A percentile compares a stretch with the other conserved stretches of the same genome.
Conservation (phyloP, 176 grass and related monocot species). For the Eleusine coracana region DNA sequence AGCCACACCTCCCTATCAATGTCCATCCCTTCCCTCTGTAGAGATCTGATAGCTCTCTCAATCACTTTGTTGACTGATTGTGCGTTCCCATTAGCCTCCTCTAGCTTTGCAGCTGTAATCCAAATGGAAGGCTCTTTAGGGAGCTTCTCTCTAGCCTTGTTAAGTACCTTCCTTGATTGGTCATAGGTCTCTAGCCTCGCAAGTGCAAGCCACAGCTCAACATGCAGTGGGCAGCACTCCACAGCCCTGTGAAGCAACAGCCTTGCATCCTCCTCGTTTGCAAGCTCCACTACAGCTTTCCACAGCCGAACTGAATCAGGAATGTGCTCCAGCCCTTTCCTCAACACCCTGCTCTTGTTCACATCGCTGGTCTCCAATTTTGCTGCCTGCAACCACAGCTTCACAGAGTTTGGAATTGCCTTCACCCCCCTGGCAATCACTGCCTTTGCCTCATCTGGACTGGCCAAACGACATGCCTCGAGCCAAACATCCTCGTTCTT, state of each 20-base stretch:
- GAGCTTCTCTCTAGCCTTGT: slow-evolving; percentile 84
- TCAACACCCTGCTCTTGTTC: slow-evolving; percentile 75
- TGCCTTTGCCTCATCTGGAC: slow-evolving; percentile 83
- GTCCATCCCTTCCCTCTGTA: slow-evolving; percentile 82
- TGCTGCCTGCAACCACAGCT: slow-evolving; percentile 87
- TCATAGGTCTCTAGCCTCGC: slow-evolving; percentile 95
- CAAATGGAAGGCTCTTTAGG: slow-evolving; percentile 89
- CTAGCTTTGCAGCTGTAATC: slow-evolving; percentile 95
- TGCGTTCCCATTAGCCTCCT: slow-evolving; percentile 84
- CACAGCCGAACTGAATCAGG: slow-evolving; percentile 89
- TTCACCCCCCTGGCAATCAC: slow-evolving; percentile 92
- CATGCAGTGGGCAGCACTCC: slow-evolving; percentile 85
- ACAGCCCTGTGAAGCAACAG: slow-evolving; percentile 91
- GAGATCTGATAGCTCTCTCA: slow-evolving; percentile 80
- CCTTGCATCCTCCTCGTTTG: slow-evolving; percentile 84
- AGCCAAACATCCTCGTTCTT: slow-evolving; percentile 96
- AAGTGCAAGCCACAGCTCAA: slow-evolving; percentile 92
- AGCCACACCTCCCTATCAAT: slow-evolving; percentile 92
- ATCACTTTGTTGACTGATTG: slow-evolving; percentile 82
- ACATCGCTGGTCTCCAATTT: slow-evolving; percentile 68
- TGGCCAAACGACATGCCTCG: slow-evolving; percentile 84
- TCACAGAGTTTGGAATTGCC: slow-evolving; percentile 87
- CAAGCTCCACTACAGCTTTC: slow-evolving; percentile 89
- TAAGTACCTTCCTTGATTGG: slow-evolving; percentile 90
- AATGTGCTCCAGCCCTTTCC: slow-evolving; percentile 88